phyloP scores from a whole-genome alignment of 31 red algal species.

The Porphyra umbilicalis region DNA sequence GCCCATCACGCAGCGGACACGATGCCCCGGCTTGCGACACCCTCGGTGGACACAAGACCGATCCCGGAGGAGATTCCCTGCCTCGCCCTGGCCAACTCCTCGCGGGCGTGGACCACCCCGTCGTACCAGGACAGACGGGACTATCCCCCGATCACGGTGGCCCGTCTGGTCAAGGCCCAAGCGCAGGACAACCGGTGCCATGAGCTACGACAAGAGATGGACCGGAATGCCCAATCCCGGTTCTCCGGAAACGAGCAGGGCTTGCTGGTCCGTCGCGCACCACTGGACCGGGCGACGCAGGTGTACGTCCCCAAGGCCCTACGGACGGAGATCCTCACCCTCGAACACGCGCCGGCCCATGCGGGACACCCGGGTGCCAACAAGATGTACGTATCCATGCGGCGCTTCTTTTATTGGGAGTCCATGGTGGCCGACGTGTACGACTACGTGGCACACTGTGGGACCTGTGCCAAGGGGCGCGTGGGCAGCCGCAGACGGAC shows the following conservation, averaged over 20 bases:
- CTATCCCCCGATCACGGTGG: too few species aligned
- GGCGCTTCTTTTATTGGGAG: neutral
- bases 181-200: neutral
- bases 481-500: neutral
- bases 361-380: neutral
- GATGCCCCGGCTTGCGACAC: neutral
- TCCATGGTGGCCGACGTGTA: neutral
- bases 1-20: conserved; percentile 3
- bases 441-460: neutral
- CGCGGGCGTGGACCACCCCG: too few species aligned
- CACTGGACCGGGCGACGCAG: neutral
- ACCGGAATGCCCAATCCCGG: neutral
- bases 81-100: too few species aligned
- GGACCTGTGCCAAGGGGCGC: neutral
- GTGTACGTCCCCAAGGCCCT: neutral
- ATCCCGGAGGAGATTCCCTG: too few species aligned
- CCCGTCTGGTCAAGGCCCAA: too few species aligned
- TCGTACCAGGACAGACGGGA: too few species aligned
- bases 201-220: neutral
- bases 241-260: neutral
- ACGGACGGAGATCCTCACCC: neutral
- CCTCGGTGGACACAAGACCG: neutral
- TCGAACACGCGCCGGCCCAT: neutral
- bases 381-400: neutral
- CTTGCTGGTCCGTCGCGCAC: neutral